These are phyloP conservation scores for Epichloe gansuensis DNA, from an alignment of 2,329 filamentous ascomycete genomes.

Conservation along the genomic window DNA sequence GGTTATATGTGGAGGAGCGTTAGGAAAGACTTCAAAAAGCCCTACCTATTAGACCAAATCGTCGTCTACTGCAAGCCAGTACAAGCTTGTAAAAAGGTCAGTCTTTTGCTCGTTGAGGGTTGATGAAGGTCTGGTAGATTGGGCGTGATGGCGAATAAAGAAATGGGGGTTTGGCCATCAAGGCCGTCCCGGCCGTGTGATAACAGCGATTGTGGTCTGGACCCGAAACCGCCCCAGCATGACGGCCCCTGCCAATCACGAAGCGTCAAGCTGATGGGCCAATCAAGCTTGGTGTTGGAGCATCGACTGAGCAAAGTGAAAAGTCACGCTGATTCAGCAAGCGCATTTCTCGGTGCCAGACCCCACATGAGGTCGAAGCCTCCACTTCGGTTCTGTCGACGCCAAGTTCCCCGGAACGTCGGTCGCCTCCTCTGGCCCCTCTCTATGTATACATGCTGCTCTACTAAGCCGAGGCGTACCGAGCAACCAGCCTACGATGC, in stretches of 20 bases:
- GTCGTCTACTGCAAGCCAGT: neutral
- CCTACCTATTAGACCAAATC: neutral
- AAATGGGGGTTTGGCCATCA: constrained; percentile 16
- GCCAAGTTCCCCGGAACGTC: constrained; percentile 3
- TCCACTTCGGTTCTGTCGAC: constrained; percentile 4
- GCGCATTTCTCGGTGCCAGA: neutral
- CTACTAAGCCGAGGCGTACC: constrained; percentile 26
- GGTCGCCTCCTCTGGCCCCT: constrained; percentile 12
- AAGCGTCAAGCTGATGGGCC: neutral
- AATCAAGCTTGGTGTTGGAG: constrained; percentile 4
- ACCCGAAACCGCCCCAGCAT: neutral
- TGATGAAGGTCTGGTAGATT: neutral
- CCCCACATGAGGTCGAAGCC: neutral
- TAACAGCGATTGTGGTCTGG: neutral
- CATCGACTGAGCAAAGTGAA: neutral
- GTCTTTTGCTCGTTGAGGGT: neutral
- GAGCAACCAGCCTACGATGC: constrained; percentile 10
- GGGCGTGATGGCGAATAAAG: constrained; percentile 9
- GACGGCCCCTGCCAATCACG: constrained; percentile 13
- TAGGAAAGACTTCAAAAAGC: neutral
- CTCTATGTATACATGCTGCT: too few relatives aligned
- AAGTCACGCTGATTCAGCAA: neutral
- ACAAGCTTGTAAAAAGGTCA: neutral
- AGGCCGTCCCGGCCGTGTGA: neutral
- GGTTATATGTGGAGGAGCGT: neutral